Evolutionary conservation across 73 alveolate genomes (phyloP).

Genomic region (Urostyla sp.): DNA sequence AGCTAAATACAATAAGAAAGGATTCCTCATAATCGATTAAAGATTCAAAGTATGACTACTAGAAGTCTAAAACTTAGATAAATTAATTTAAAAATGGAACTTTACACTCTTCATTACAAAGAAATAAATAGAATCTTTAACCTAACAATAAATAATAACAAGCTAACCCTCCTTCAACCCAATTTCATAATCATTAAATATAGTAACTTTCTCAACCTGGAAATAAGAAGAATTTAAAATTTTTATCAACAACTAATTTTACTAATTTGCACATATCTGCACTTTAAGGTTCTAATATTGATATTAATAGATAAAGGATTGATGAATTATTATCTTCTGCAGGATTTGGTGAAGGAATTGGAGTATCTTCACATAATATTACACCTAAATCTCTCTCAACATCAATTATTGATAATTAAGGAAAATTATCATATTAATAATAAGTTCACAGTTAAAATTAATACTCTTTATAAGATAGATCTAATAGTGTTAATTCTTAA

Average conservation of each 20-base stretch:
- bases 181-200: neutral
- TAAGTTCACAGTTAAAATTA: too few relatives aligned
- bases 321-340: too few relatives aligned
- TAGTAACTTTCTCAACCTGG: too few relatives aligned
- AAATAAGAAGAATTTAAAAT: conserved; percentile 17
- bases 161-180: neutral
- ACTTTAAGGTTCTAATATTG: too few relatives aligned
- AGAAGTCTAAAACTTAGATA: conserved; percentile 9
- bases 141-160: neutral
- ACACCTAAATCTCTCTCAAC: too few relatives aligned
- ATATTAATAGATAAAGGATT: too few relatives aligned
- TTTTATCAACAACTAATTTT: conserved; percentile 18
- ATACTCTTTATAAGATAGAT: too few relatives aligned
- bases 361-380: too few relatives aligned
- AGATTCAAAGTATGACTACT: too few relatives aligned
- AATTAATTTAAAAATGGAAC: neutral
- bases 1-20: neutral
- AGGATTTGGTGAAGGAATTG: too few relatives aligned
- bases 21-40: neutral
- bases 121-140: neutral
- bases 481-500: too few relatives aligned
- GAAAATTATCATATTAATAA: neutral
- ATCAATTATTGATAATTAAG: neutral
- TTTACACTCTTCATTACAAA: neutral
- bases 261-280: too few relatives aligned